Evolutionary conservation across 495 filamentous ascomycete species (phyloP).

Genomic region (Aspergillus coremiiformis): DNA sequence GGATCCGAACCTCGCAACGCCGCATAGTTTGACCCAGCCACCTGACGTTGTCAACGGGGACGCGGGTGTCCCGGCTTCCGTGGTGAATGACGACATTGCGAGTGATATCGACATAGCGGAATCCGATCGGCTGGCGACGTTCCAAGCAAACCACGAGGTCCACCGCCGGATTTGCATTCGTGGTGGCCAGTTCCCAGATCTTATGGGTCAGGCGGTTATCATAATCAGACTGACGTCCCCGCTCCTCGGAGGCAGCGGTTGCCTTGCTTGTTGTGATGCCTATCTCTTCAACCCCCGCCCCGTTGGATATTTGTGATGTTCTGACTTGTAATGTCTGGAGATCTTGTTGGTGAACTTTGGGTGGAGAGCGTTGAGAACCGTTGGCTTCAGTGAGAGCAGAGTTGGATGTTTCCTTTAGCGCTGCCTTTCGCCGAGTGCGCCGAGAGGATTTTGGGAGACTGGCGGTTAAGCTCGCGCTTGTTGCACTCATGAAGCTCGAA

Average conservation of each 20-base stretch:
- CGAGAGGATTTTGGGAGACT: constrained; percentile 69
- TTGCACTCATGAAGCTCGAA: constrained; percentile 87
- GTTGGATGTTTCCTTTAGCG: constrained; percentile 31
- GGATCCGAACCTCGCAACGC: constrained; percentile 79
- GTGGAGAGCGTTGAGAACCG: constrained; percentile 48
- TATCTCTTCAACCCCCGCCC: constrained; percentile 8
- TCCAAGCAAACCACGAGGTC: constrained; percentile 92
- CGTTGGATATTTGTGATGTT: constrained; percentile 12
- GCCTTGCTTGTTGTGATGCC: background rate
- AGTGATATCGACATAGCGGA: constrained; percentile 93
- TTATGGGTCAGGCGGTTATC: constrained; percentile 80
- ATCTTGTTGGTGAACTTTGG: constrained; percentile 41
- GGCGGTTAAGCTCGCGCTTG: constrained; percentile 79
- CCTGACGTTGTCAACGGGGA: constrained; percentile 88
- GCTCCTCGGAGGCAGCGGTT: constrained; percentile 39
- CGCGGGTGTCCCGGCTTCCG: constrained; percentile 80
- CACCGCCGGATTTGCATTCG: constrained; percentile 85
- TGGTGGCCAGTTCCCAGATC: constrained; percentile 92
- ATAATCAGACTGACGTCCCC: constrained; percentile 69
- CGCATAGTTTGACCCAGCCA: constrained; percentile 95
- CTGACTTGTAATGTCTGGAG: constrained; percentile 13
- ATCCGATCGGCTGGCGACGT: constrained; percentile 84
- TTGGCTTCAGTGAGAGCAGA: constrained; percentile 16
- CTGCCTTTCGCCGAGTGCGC: constrained; percentile 54
- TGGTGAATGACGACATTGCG: constrained; percentile 89